Conservation (phyloP, 2,329 filamentous ascomycete genomes). For the Alternaria gaisen region DNA sequence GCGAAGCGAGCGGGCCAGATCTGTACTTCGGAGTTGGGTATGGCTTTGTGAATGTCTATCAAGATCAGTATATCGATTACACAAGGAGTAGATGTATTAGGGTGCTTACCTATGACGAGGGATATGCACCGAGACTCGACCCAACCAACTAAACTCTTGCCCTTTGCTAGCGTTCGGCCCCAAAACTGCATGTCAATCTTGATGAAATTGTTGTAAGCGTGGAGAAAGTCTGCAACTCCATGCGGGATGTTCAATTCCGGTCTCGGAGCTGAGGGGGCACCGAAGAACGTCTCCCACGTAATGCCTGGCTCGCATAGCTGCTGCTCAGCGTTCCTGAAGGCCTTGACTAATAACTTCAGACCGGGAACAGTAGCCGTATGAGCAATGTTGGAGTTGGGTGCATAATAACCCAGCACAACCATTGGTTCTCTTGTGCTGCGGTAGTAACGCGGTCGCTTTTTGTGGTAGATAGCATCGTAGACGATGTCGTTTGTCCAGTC, state of each 20-base stretch:
- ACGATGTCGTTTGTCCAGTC: conserved; percentile 65
- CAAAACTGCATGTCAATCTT: conserved; percentile 72
- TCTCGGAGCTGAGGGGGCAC: neutral
- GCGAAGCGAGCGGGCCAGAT: conserved; percentile 71
- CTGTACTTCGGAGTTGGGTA: conserved; percentile 62
- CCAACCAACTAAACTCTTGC: conserved; percentile 68
- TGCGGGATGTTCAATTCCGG: neutral
- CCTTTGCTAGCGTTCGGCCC: conserved; percentile 65
- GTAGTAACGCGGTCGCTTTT: conserved; percentile 56
- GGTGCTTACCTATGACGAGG: conserved; percentile 64
- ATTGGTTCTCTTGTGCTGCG: conserved; percentile 68
- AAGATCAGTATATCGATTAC: conserved; percentile 3
- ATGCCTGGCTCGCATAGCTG: conserved; percentile 48
- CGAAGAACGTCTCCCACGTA: conserved; percentile 44
- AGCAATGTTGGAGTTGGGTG: conserved; percentile 69
- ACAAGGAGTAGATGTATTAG: too few species aligned
- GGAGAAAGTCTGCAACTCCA: conserved; percentile 58
- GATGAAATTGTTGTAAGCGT: conserved; percentile 63
- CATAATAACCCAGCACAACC: conserved; percentile 69
- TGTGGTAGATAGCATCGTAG: conserved; percentile 67
- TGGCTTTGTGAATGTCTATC: conserved; percentile 63
- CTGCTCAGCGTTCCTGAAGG: conserved; percentile 60
- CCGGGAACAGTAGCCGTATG: conserved; percentile 64
- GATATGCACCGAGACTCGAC: conserved; percentile 68
- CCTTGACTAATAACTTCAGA: conserved; percentile 60